Percentiles rank a stretch among this genome's conserved stretches.
Conservation (phyloP, 1,139 yeast species). For the Zygosaccharomyces pseudobailii region DNA sequence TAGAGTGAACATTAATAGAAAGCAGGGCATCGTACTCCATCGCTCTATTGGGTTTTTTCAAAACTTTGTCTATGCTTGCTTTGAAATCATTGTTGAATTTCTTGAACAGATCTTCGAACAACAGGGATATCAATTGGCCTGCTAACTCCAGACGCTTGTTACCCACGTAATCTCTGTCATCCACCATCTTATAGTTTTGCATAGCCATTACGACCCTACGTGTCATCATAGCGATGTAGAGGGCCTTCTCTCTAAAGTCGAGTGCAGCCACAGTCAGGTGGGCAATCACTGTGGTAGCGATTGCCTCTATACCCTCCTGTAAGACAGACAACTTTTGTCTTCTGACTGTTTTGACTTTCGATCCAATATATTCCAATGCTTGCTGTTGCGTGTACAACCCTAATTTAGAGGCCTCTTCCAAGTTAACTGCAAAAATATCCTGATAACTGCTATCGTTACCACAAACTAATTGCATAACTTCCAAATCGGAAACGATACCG, state of each 20-base stretch:
- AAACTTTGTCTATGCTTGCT: constrained; percentile 86
- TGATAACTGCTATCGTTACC: constrained; percentile 86
- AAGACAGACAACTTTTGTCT: constrained; percentile 75
- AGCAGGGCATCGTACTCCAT: constrained; percentile 91
- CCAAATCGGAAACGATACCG: constrained; percentile 88
- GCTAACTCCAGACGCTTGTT: constrained; percentile 95
- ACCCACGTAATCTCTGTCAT: constrained; percentile 98
- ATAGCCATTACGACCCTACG: constrained; percentile 94
- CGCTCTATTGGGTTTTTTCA: constrained; percentile 91
- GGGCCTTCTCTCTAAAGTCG: constrained; percentile 89
- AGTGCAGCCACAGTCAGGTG: constrained; percentile 83
- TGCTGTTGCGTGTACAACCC: constrained; percentile 90
- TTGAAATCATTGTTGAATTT: constrained; percentile 93
- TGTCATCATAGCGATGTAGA: constrained; percentile 94
- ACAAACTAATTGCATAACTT: constrained; percentile 88
- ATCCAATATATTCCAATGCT: constrained; percentile 86
- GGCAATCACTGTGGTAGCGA: constrained; percentile 94
- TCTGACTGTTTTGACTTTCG: constrained; percentile 87
- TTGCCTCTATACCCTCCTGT: constrained; percentile 96
- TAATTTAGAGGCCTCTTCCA: constrained; percentile 86
- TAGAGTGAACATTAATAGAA: constrained; percentile 84
- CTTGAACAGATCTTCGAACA: constrained; percentile 94
- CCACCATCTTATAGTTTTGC: constrained; percentile 92
- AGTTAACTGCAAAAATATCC: constrained; percentile 84
- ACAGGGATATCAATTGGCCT: constrained; percentile 90